phyloP scores from a whole-genome alignment of 257 asterid species.

The Salvia miltiorrhiza region DNA sequence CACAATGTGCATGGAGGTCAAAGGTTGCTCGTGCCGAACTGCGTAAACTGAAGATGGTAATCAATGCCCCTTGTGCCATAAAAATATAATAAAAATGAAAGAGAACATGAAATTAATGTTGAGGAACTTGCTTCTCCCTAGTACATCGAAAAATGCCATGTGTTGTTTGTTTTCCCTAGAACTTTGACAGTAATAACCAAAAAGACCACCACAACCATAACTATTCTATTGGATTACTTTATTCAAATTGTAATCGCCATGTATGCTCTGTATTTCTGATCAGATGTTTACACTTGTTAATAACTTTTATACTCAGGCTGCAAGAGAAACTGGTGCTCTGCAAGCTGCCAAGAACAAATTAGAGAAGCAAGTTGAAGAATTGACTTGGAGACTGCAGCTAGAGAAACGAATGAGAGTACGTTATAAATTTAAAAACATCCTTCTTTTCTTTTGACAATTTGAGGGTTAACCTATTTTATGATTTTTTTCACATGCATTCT shows the following conservation, averaged over 20 bases:
- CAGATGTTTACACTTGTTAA: background rate
- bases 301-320: conserved; percentile 56
- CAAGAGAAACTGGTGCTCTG: conserved; percentile 97
- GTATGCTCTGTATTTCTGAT: background rate
- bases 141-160: background rate
- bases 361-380: conserved; percentile 99
- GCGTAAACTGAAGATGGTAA: conserved; percentile 82
- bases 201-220: background rate
- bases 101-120: background rate
- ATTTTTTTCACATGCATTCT: background rate
- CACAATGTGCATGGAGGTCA: conserved; percentile 95
- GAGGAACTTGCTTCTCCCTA: background rate
- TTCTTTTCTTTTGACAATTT: background rate
- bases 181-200: background rate
- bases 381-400: conserved; percentile 96
- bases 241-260: background rate
- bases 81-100: background rate
- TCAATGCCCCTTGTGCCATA: background rate
- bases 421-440: conserved; percentile 1
- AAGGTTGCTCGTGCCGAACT: conserved; percentile 85
- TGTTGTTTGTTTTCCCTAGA: background rate
- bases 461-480: conserved; percentile 2
- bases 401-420: conserved; percentile 98
- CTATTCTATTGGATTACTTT: background rate
- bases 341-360: conserved; percentile 99